Percentiles rank a stretch among this genome's conserved stretches.
Evolutionary conservation across 1,139 yeast genomes (phyloP).

Genomic region (Groenewaldozyma auringiensis): DNA sequence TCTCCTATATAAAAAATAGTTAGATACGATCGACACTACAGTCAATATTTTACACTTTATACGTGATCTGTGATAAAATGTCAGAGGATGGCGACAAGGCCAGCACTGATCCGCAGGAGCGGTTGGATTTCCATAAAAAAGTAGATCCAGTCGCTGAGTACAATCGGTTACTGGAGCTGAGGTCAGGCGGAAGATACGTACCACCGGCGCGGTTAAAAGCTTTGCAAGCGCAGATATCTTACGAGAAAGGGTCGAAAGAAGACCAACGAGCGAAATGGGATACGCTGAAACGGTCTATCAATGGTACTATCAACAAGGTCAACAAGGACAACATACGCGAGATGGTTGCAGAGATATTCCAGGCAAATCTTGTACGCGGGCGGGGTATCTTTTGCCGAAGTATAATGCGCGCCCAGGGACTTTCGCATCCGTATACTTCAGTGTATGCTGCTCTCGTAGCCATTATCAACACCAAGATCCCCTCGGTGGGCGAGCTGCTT

Average conservation of each 20-base stretch:
- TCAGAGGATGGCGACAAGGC: not conserved
- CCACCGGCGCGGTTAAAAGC: constrained; percentile 47
- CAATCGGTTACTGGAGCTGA: constrained; percentile 33
- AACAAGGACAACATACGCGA: constrained; percentile 42
- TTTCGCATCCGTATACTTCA: constrained; percentile 37
- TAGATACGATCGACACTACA: too few species aligned
- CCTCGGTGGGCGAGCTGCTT: constrained; percentile 58
- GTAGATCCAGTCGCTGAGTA: constrained; percentile 34
- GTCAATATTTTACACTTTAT: too few species aligned
- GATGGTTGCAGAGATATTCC: constrained; percentile 44
- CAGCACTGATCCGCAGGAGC: not conserved
- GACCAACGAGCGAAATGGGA: constrained; percentile 53
- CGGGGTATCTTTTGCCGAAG: constrained; percentile 52
- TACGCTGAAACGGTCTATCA: constrained; percentile 40
- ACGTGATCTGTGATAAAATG: not conserved
- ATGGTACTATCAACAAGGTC: constrained; percentile 42
- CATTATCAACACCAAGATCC: constrained; percentile 59
- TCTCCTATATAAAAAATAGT: too few species aligned
- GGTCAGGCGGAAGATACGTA: constrained; percentile 43
- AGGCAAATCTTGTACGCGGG: constrained; percentile 49
- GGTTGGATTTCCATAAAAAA: constrained; percentile 4
- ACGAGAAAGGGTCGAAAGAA: constrained; percentile 30
- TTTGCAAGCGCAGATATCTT: constrained; percentile 34
- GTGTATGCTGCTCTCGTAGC: constrained; percentile 53
- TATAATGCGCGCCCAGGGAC: constrained; percentile 49